Evolutionary conservation across 768 basidiomycete genomes (phyloP), one percentile per base, ranked within the genome.

Genomic region (Lepiota brunneoincarnata): DNA sequence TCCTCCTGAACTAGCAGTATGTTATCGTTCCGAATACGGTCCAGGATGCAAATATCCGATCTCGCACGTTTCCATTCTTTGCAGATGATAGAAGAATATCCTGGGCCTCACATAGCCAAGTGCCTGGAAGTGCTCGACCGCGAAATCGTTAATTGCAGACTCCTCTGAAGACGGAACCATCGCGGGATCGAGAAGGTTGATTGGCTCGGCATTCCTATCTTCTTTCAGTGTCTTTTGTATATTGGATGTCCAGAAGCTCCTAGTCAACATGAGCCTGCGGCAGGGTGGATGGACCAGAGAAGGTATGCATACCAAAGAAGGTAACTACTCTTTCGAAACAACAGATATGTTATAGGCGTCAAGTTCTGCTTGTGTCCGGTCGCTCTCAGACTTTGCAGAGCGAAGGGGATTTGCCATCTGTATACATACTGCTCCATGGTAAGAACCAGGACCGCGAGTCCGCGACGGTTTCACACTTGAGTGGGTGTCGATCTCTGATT

Each of bases 1-100:
- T 64, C 66, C 50, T 63, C 65, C 46, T 67, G 63, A 11, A 66
- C 45, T n/a, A 71, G 61, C 10, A 69, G 61, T 51, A 66, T 55
- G 46, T 59, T 45, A 18, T 61, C 51, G 37, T 59, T 40, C 12
- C 18, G 12, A 17, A 37, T 37, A 20, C 52, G 52, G 37, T 59
- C 26, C 56, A 64, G 58, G 2, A 72, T 43, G 52, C 61, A 63
- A 20, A 70, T 59, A 51, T 67, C 67, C 4, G 60, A 14, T 40
- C 31, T 7, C 12, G 50, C 50, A 4, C 34, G 18, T 20, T 24
- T 28, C 7, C 31, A 14, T 9, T 15, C 41, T 4, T 39, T 39
- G 31, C 37, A 51, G 18, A 51, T 51, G 15, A n/a, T n/a, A n/a
- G n/a, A n/a, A 23, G 4, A 36, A 51, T 28, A 14, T 2, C 14